A percentile compares a stretch with the other conserved stretches of the same genome.
These are phyloP conservation scores for Rosa persica DNA, from an alignment of 306 rosid genomes.

Conservation along the genomic window DNA sequence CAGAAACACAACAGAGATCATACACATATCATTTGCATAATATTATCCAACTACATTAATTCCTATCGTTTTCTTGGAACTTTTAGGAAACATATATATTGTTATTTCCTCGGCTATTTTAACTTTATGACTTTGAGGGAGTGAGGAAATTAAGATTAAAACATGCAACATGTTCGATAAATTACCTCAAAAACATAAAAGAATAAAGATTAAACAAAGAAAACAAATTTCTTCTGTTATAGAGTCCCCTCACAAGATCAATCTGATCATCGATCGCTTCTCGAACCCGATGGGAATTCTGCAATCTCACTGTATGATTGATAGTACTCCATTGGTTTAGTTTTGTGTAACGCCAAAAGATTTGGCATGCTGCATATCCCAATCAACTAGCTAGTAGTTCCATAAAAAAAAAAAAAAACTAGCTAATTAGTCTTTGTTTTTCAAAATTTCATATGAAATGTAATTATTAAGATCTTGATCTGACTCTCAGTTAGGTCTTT, in stretches of 20 bases:
- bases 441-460: neutral
- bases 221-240: neutral
- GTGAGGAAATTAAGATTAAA: neutral
- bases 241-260: conserved; percentile 8
- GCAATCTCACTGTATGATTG: neutral
- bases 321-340: neutral
- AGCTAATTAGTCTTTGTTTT: neutral
- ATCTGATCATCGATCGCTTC: conserved; percentile 2
- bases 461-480: neutral
- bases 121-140: neutral
- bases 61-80: conserved; percentile 18
- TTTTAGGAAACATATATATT: neutral
- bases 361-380: neutral
- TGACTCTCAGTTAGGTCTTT: neutral
- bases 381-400: neutral
- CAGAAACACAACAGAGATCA: neutral
- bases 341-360: neutral
- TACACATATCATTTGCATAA: neutral
- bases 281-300: conserved; percentile 16
- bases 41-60: conserved; percentile 13
- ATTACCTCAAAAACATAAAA: neutral
- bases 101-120: neutral
- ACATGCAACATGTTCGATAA: neutral
- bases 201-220: neutral
- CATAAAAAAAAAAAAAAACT: too few relatives aligned